phyloP scores from a whole-genome alignment of 1,139 yeast species.

The Protomyces pachydermus region DNA sequence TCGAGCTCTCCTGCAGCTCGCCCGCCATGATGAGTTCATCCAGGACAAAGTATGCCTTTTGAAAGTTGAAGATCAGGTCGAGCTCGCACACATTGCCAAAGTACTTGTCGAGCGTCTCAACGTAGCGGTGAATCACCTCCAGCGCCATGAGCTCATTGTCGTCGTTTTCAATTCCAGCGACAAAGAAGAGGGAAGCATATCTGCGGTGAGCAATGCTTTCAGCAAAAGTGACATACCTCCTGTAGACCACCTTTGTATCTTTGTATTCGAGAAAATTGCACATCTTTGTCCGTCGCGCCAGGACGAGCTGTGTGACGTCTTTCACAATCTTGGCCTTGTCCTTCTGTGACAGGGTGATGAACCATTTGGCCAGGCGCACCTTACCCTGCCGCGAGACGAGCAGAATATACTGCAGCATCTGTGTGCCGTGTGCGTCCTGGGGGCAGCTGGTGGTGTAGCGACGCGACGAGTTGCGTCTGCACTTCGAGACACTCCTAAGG shows the following conservation, averaged over 20 bases:
- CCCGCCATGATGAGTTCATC: conserved; percentile 85
- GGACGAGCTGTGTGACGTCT: conserved; percentile 78
- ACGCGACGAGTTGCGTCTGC: background rate
- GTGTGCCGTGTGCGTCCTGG: background rate
- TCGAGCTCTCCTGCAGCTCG: conserved; percentile 75
- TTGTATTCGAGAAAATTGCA: conserved; percentile 90
- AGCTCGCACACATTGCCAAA: conserved; percentile 73
- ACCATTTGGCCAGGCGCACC: conserved; percentile 84
- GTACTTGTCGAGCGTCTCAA: conserved; percentile 92
- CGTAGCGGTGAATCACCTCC: conserved; percentile 86
- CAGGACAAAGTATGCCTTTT: conserved; percentile 83
- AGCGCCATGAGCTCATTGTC: conserved; percentile 84
- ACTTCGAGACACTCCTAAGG: background rate
- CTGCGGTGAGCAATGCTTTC: background rate
- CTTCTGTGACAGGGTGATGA: conserved; percentile 68
- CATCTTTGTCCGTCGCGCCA: conserved; percentile 87
- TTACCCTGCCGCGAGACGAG: conserved; percentile 92
- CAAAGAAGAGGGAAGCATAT: conserved; percentile 85
- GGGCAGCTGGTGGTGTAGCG: background rate
- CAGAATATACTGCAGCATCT: conserved; percentile 49
- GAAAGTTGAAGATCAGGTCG: conserved; percentile 85
- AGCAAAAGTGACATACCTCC: conserved; percentile 46
- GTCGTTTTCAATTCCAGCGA: conserved; percentile 75
- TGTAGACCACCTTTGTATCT: conserved; percentile 80
- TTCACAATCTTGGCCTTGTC: conserved; percentile 78